Evolutionary conservation across 768 basidiomycete genomes (phyloP).

Genomic region (Mycena pura): DNA sequence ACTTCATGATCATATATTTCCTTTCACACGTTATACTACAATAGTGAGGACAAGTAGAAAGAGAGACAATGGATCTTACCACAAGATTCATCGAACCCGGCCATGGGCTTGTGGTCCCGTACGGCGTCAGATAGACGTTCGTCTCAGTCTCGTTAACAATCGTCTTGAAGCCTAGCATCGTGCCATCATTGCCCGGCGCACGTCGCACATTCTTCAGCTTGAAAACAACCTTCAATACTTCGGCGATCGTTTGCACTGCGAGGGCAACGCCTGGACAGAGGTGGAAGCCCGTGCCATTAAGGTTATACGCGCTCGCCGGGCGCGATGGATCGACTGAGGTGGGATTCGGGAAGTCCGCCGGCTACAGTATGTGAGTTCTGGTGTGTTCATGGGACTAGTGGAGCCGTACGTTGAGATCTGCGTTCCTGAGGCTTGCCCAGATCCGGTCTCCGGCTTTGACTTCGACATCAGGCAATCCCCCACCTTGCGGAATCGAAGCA

Average conservation of each 20-base stretch:
- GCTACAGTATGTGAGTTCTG: constrained; percentile 23
- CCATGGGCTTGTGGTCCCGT: constrained; percentile 43
- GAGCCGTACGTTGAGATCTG: constrained; percentile 36
- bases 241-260: constrained; percentile 44
- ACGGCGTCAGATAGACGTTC: constrained; percentile 39
- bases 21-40: too few species aligned
- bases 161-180: constrained; percentile 40
- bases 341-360: constrained; percentile 12
- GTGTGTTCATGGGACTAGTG: neutral
- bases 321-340: constrained; percentile 1
- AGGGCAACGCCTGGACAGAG: constrained; percentile 43
- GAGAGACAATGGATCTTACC: too few species aligned
- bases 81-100: constrained; percentile 45
- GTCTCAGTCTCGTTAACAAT: constrained; percentile 41
- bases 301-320: constrained; percentile 12
- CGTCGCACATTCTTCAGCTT: constrained; percentile 50
- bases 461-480: constrained; percentile 26
- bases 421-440: constrained; percentile 39
- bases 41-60: too few species aligned
- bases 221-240: constrained; percentile 54
- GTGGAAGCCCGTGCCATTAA: constrained; percentile 48
- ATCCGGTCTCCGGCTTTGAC: constrained; percentile 40
- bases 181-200: constrained; percentile 52
- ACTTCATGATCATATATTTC: too few species aligned
- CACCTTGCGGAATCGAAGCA: constrained; percentile 33